Evolutionary conservation across 2,329 filamentous ascomycete species (phyloP).

Genomic region (Fusarium citri): DNA sequence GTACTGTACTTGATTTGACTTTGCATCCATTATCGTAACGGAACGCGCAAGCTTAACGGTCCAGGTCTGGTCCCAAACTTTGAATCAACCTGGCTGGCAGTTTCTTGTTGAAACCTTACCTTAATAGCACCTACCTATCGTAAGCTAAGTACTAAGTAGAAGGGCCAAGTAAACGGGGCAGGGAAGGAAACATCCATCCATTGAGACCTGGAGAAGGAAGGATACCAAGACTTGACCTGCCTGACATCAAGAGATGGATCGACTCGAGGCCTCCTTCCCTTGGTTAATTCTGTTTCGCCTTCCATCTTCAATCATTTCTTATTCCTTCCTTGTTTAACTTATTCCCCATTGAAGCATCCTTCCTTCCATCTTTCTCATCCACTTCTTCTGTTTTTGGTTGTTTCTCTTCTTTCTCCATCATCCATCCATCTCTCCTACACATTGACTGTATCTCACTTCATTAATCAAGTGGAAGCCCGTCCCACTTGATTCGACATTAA

Average conservation of each 20-base stretch:
- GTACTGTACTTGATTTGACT: conserved; percentile 9
- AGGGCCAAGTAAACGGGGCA: not conserved
- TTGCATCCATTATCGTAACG: conserved; percentile 6
- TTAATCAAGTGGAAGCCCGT: conserved; percentile 2
- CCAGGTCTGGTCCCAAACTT: conserved; percentile 29
- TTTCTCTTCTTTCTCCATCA: conserved; percentile 1
- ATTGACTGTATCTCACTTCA: conserved; percentile 19
- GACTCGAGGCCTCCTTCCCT: conserved; percentile 34
- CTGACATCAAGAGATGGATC: conserved; percentile 21
- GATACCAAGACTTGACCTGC: conserved; percentile 18
- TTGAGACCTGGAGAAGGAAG: not conserved
- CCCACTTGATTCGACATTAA: conserved; percentile 24
- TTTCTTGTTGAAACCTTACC: conserved; percentile 33
- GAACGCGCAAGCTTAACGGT: conserved; percentile 28
- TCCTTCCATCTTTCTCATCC: conserved; percentile 4
- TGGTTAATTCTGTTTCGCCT: conserved; percentile 11
- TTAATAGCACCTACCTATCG: not conserved
- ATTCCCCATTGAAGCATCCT: not conserved
- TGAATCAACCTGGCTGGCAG: conserved; percentile 21
- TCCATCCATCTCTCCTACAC: not conserved
- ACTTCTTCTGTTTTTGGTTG: conserved; percentile 2
- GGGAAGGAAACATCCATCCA: conserved; percentile 9
- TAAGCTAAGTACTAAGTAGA: not conserved
- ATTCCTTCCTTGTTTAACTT: conserved; percentile 15
- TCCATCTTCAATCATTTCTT: conserved; percentile 3